Base-by-base conservation (phyloP, 352 stramenopile species). In the Phytophthora syringae region DNA sequence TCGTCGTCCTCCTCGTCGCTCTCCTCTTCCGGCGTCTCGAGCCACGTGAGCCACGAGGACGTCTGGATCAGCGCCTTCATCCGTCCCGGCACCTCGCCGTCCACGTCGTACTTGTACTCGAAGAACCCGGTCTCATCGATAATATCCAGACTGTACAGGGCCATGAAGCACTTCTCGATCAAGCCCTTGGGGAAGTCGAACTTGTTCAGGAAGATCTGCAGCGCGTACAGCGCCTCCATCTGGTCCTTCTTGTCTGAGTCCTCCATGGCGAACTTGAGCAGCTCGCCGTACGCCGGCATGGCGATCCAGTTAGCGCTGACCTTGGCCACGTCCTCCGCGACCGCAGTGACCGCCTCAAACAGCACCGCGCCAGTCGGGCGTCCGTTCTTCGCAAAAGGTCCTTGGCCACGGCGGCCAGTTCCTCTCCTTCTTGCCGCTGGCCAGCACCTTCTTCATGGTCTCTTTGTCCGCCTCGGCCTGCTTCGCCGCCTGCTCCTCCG, bases 101-200 rank as follows among this genome's bases (percentile, higher is more conserved):
- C 85, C 44, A 90, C 78, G 68, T 94, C 81, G 77, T 92, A 92
- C 76, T 94, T 94, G 84, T 94, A 92, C 68, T 94, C 85, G 36
- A 94, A 85, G 70, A 94, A 94, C 18, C 81, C 85, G 25, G 79
- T 69, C 45, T 94, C 85, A 44, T 90, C 81, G 45, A 94, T 79
- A 54, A 94, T 88, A 68, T 94, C 85, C 36, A 91, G 76, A 63
- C 78, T 89, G 70, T 94, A 94, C 3, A 94, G 74, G 45, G 85
- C 85, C 85, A 92, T 94, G 69, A 94, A 94, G 63, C 80, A 90
- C 78, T 91, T 92, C 62, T 94, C 82, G 30, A 94, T 68, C 59
- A 94, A 43, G 25, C 83, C 85, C 73, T 92, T 92, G 21, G 83
- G 84, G 70, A 92, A 90, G 50, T 86, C 78, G 73, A 90, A 72